Evolutionary conservation across 1,284 basidiomycete genomes (phyloP).

Genomic region (Thelephora terrestris): DNA sequence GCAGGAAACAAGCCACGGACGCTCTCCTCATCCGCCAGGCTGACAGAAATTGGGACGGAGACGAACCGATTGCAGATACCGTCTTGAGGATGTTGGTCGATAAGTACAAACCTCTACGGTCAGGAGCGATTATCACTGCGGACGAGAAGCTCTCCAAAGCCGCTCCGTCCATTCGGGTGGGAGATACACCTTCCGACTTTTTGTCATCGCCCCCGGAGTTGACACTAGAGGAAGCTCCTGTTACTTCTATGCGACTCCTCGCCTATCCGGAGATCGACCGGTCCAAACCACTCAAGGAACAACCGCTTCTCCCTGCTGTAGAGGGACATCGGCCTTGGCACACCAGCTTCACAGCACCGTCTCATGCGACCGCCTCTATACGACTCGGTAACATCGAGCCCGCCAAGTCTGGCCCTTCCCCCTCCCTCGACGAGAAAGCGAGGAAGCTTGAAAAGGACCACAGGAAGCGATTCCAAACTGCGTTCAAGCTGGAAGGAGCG

Average conservation of each 20-base stretch:
- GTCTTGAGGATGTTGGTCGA: conserved; percentile 81
- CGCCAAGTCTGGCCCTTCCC: conserved; percentile 16
- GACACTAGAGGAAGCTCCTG: not conserved
- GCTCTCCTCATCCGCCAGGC: conserved; percentile 26
- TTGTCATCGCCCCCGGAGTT: not conserved
- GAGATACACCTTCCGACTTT: not conserved
- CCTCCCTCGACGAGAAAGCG: conserved; percentile 38
- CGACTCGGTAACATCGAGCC: conserved; percentile 36
- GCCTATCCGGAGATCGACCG: not conserved
- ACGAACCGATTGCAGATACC: conserved; percentile 62
- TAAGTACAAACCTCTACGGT: conserved; percentile 72
- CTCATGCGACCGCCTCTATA: conserved; percentile 41
- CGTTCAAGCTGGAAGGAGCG: conserved; percentile 51
- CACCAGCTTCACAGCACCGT: conserved; percentile 53
- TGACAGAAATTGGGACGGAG: conserved; percentile 61
- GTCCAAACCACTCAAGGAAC: conserved; percentile 23
- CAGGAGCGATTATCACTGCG: conserved; percentile 50
- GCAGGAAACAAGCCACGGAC: conserved; percentile 19
- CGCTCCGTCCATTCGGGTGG: conserved; percentile 14
- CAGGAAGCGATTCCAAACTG: conserved; percentile 41
- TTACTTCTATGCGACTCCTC: not conserved
- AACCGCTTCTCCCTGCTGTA: conserved; percentile 41
- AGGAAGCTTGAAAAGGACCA: conserved; percentile 41
- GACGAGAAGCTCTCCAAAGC: conserved; percentile 61
- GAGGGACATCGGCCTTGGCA: conserved; percentile 61